Evolutionary conservation across 768 basidiomycete species (phyloP), one percentile per base, ranked within the genome.

Genomic region (Rhizopogon roseolus): DNA sequence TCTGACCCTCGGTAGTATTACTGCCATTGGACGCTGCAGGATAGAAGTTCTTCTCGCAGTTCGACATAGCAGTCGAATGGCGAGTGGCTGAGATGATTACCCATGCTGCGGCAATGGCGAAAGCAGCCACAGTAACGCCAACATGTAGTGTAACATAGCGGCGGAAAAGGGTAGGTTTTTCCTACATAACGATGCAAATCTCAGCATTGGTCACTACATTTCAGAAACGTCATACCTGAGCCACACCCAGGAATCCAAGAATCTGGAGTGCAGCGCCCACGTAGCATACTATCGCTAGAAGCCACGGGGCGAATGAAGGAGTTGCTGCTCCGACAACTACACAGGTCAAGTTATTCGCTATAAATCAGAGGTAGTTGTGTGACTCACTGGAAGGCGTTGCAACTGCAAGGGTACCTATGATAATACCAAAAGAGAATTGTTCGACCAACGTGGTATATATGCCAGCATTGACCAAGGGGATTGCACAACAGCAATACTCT

Each of bases 401-500:
- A 36, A 96, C 61, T 10, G 88, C 78, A 27, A 96, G 76, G 4
- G 85, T 82, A 17, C 87, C 93, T 9, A 84, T 80, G 14, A 87
- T 56, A 57, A 91, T 63, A 5, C 81, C 84, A 17, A 86, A 66
- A 14, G 81, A 73, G 41, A 90, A 76, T 70, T 97, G 94, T 66
- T 96, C 90, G 0, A 74, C 66, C 46, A 98, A 69, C 28, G 88
- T 81, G 17, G 81, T 69, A 62, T 97, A 98, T 50, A 98, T 90
- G 32, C 97, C 97, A 56, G 84, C 79, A 73, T 99, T 96, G 57
- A 93, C 76, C 46, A 93, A 72, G 8, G 95, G 95, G 55, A 98
- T 87, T 41, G 94, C 94, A 63, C 90, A 92, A 69, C 93, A 97
- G 64, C 93, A 97, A 65, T 93, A 95, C 46, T 92, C 86, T 73